phyloP scores from a whole-genome alignment of 805 yeast genomes.

The Isabelozyma rhagii region DNA sequence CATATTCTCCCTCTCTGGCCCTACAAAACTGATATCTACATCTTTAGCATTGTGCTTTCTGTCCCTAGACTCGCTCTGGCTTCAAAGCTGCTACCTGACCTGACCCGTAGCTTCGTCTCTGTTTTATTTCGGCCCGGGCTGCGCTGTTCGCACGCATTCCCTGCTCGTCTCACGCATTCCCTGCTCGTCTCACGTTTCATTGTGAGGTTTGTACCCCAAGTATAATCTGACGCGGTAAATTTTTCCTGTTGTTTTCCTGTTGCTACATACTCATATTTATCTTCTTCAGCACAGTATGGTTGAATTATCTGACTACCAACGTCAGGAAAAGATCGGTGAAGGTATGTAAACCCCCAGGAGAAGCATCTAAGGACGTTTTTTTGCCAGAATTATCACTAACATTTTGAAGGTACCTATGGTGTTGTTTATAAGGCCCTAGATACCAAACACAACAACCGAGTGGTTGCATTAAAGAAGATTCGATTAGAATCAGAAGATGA shows the following conservation, averaged over 20 bases:
- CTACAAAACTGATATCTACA: too few relatives aligned
- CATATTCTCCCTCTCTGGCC: too few relatives aligned
- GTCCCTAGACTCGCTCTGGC: too few relatives aligned
- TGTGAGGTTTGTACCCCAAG: not conserved
- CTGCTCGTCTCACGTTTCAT: not conserved
- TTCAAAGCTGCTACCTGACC: too few relatives aligned
- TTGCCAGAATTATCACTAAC: not conserved
- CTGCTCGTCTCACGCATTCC: not conserved
- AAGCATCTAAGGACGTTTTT: not conserved
- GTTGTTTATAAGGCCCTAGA: conserved; percentile 96
- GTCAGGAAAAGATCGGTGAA: conserved; percentile 95
- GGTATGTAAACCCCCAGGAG: conserved; percentile 44
- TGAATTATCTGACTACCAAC: conserved; percentile 87
- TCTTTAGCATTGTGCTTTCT: too few relatives aligned
- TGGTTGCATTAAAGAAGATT: conserved; percentile 93
- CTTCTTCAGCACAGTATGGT: conserved; percentile 48
- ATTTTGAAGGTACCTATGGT: conserved; percentile 75
- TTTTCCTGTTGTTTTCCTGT: not conserved
- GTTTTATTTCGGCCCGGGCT: too few relatives aligned
- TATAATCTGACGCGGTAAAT: not conserved
- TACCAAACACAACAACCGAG: conserved; percentile 82
- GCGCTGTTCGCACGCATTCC: not conserved
- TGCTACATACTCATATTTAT: not conserved
- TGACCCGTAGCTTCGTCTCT: too few relatives aligned
- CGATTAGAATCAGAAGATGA: conserved; percentile 95